Percentiles rank a stretch among this genome's conserved stretches.
These are phyloP conservation scores for Yamadazyma epiphylla DNA, from an alignment of 1,139 yeast species.

Conservation along the genomic window DNA sequence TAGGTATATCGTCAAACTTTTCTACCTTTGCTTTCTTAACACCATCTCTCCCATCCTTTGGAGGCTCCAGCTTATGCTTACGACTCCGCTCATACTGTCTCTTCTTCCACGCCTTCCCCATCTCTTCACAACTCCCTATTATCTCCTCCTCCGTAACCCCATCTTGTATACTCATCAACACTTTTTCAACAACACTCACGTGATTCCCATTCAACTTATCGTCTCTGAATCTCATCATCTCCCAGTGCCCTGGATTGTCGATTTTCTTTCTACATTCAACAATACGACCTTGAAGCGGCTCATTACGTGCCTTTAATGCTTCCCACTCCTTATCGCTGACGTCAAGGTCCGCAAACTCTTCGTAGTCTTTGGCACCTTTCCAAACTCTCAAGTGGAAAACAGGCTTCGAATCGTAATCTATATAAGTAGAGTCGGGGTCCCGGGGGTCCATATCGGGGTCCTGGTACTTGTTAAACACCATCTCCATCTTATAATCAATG, in stretches of 20 bases:
- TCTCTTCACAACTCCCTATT: slow-evolving; percentile 37
- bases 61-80: slow-evolving; percentile 5
- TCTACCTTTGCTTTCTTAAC: slow-evolving; percentile 6
- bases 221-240: slow-evolving; percentile 82
- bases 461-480: slow-evolving; percentile 61
- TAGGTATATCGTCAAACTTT: slow-evolving; percentile 33
- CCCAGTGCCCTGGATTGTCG: slow-evolving; percentile 63
- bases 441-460: slow-evolving; percentile 69
- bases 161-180: slow-evolving; percentile 79
- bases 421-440: slow-evolving; percentile 71
- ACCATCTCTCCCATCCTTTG: slow-evolving; percentile 1
- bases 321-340: slow-evolving; percentile 81
- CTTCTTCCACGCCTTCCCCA: slow-evolving; percentile 33
- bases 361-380: slow-evolving; percentile 72
- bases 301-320: slow-evolving; percentile 57
- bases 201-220: slow-evolving; percentile 91
- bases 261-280: slow-evolving; percentile 73
- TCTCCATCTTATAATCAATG: slow-evolving; percentile 73
- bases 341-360: slow-evolving; percentile 60
- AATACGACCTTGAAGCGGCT: slow-evolving; percentile 88
- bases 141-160: slow-evolving; percentile 80
- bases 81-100: slow-evolving; percentile 27
- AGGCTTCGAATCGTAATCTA: slow-evolving; percentile 82
- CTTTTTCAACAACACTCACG: slow-evolving; percentile 72
- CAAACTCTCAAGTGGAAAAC: slow-evolving; percentile 63